Evolutionary conservation across 2,329 filamentous ascomycete genomes (phyloP), one percentile per base, ranked within the genome.

Genomic region (Fusarium solani-melongenae): DNA sequence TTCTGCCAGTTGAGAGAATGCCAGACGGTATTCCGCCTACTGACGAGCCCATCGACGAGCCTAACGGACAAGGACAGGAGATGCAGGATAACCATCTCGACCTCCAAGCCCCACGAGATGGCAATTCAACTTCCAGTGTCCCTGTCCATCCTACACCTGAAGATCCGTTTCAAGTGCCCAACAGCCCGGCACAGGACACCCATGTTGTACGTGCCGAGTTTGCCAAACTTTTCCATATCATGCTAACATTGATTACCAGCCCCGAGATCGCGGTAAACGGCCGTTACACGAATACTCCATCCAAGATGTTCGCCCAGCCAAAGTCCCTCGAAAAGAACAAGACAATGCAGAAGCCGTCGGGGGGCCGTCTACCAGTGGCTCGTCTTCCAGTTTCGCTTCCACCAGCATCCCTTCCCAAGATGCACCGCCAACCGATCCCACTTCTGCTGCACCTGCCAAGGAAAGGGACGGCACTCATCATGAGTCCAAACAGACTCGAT

Each of bases 101-200:
- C 10, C 0, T 0, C 1, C 51, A 51, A 24, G n/a, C 10, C 8
- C n/a, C 39, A 3, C 62, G 33, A n/a, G 2, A 7, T 22, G 2
- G 4, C 5, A 24, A 24, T 44, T 1, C 24, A 51, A 4, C 15
- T 29, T 29, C 24, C 1, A 29, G 8, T 5, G 2, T 29, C 24
- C 15, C 24, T 10, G 9, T 3, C 6, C 5, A 57, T 5, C 1
- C 33, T 3, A 15, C 33, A 11, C 4, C 27, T 6, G 7, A 17
- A 3, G 64, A 72, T 31, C 15, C 11, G 2, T 71, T 56, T 22
- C 49, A 62, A 1, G 64, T 34, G 5, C 69, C 70, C 12, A 31
- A 31, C 5, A 71, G 60, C 17, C 56, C 60, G 6, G 10, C 20
- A 2, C 1, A 17, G 14, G 60, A 11, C 2, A 20, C 29, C 1